These are phyloP conservation scores for Coemansia asiatica DNA, from an alignment of 192 early-diverging fungal species.

Conservation along the genomic window DNA sequence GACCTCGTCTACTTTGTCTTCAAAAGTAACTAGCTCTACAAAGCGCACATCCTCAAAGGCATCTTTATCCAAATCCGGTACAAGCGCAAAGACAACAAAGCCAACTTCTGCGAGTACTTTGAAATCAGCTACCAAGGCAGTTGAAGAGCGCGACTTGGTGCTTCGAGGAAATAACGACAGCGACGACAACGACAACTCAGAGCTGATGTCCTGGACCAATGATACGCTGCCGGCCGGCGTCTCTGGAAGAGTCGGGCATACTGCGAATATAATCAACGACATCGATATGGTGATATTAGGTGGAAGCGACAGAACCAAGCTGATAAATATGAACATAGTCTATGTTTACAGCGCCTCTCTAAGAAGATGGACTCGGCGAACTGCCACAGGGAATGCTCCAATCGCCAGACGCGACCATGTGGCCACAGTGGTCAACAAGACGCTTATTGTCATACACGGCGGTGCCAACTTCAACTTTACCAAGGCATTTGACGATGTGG, in stretches of 20 bases:
- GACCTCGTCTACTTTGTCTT: background rate
- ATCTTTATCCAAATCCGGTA: background rate
- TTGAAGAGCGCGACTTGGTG: slow-evolving; percentile 1
- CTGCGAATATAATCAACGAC: slow-evolving; percentile 25
- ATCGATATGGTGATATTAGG: slow-evolving; percentile 52
- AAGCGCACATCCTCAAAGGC: slow-evolving; percentile 1
- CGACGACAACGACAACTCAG: slow-evolving; percentile 6
- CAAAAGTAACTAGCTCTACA: slow-evolving; percentile 7
- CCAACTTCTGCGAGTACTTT: background rate
- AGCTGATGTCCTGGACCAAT: slow-evolving; percentile 44
- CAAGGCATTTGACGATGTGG: slow-evolving; percentile 41
- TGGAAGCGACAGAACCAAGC: slow-evolving; percentile 22
- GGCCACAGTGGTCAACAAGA: slow-evolving; percentile 36
- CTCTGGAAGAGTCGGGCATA: slow-evolving; percentile 41
- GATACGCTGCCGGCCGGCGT: slow-evolving; percentile 33
- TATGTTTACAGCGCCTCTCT: slow-evolving; percentile 30
- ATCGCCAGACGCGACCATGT: slow-evolving; percentile 34
- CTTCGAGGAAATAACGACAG: background rate
- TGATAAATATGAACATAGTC: slow-evolving; percentile 32
- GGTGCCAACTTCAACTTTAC: slow-evolving; percentile 31
- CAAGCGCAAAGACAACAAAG: slow-evolving; percentile 7
- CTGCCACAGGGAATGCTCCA: slow-evolving; percentile 28
- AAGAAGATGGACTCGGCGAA: slow-evolving; percentile 31
- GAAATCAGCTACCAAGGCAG: background rate
- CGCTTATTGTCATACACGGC: slow-evolving; percentile 47